These are phyloP conservation scores for Boletellus sp. DNA, from an alignment of 1,284 basidiomycete genomes.

Conservation along the genomic window DNA sequence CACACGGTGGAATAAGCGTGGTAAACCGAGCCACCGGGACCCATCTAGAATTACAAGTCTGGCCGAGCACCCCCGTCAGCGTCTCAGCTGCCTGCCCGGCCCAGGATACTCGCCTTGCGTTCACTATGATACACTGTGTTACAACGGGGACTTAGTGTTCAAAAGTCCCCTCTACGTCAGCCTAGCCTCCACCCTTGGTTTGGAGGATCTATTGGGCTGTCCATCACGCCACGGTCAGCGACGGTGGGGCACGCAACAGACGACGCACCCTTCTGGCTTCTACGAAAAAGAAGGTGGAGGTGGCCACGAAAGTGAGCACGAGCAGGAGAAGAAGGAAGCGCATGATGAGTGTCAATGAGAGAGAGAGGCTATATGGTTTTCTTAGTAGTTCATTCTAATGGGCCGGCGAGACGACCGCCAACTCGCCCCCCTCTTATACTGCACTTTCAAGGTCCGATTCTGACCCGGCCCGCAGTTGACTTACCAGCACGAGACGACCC, in stretches of 20 bases:
- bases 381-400: conserved; percentile 31
- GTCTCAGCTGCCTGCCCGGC: background rate
- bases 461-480: conserved; percentile 1
- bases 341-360: conserved; percentile 11
- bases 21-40: conserved; percentile 15
- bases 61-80: conserved; percentile 4
- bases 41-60: conserved; percentile 11
- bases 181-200: conserved; percentile 5
- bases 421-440: conserved; percentile 23
- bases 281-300: conserved; percentile 32
- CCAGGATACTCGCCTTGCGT: conserved; percentile 10
- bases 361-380: conserved; percentile 6
- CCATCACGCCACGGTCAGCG: conserved; percentile 8
- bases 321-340: conserved; percentile 30
- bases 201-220: conserved; percentile 24
- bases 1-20: conserved; percentile 5
- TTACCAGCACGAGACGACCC: conserved; percentile 25
- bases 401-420: conserved; percentile 16
- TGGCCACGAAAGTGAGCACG: conserved; percentile 30
- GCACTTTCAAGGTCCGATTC: conserved; percentile 24
- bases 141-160: conserved; percentile 24
- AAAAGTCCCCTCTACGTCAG: conserved; percentile 26
- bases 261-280: conserved; percentile 26
- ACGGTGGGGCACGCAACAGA: background rate
- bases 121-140: conserved; percentile 25